Evolutionary conservation across 371 early-diverging fungal genomes (phyloP), one percentile per base, ranked within the genome.

Genomic region (Cokeromyces recurvatus): DNA sequence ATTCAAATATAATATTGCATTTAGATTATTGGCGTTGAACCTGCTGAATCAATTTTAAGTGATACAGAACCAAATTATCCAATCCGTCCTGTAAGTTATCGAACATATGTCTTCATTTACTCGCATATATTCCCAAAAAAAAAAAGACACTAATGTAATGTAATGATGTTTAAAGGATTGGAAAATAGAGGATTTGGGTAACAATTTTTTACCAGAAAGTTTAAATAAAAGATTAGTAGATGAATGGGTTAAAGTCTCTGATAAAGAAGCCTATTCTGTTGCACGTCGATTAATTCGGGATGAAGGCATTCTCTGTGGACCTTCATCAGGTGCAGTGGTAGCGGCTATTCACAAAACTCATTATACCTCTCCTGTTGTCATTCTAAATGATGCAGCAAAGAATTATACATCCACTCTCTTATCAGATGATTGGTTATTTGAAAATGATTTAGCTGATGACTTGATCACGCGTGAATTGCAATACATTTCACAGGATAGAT

Each of bases 161-260:
- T n/a, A n/a, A n/a, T n/a, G n/a, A n/a, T 29, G 5, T 11, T 29
- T 29, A 8, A 14, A 79, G 50, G 78, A 78, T 29, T 89, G 89
- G 85, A 77, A 78, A 38, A 62, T 89, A 17, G 91, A 90, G 58
- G 90, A 89, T 46, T 64, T 89, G 15, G 91, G 91, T 3, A 82
- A 74, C 40, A 80, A 73, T 39, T 81, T 82, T 63, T 70, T 82
- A 0, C 89, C 90, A 9, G 48, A 64, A 2, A 68, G 78, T 2
- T 51, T 90, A 27, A 78, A 81, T 29, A 61, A 55, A n/a, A 44
- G 53, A 2, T 43, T 77, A 15, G 71, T 89, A 1, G 91, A 89
- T 50, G 65, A 62, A 45, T 90, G 90, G 90, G 52, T 82, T 36
- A 78, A 85, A 48, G 69, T 88, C 16, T 72, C 75, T 23, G 90